These are phyloP conservation scores for Rhynchosporium secalis DNA, from an alignment of 2,329 filamentous ascomycete genomes.

Conservation along the genomic window DNA sequence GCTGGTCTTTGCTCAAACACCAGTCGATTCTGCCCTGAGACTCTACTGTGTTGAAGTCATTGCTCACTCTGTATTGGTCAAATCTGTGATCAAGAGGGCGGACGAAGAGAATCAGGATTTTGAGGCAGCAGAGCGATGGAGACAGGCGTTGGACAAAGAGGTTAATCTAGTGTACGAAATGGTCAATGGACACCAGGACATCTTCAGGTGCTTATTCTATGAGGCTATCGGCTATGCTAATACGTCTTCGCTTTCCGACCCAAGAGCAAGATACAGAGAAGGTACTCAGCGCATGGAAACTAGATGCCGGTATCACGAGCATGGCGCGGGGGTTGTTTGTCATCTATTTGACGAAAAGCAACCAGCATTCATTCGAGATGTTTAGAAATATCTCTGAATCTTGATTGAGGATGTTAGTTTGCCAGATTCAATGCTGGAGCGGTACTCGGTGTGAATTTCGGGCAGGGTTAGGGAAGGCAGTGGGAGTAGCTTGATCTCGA, in stretches of 20 bases:
- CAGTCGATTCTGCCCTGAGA: background rate
- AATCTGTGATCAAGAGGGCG: background rate
- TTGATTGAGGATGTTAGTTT: background rate
- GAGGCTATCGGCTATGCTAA: background rate
- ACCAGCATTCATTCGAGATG: background rate
- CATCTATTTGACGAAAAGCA: background rate
- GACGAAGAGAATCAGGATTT: background rate
- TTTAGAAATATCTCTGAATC: background rate
- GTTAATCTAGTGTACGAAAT: background rate
- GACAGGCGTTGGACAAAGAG: background rate
- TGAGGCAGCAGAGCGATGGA: background rate
- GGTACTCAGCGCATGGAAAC: background rate
- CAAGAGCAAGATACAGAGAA: background rate
- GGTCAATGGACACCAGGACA: background rate
- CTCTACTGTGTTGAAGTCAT: conserved; percentile 8
- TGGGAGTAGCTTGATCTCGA: too few relatives aligned
- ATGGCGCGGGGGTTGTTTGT: background rate
- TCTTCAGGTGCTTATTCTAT: conserved; percentile 5
- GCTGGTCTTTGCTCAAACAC: background rate
- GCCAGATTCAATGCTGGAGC: background rate
- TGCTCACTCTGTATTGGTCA: background rate
- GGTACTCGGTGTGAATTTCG: background rate
- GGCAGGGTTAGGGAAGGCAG: too few relatives aligned
- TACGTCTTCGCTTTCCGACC: background rate
- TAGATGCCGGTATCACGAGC: conserved; percentile 2